A percentile compares a stretch with the other conserved stretches of the same genome.
These are phyloP conservation scores for Skeletonema costatum DNA, from an alignment of 108 stramenopile genomes.

Conservation along the genomic window DNA sequence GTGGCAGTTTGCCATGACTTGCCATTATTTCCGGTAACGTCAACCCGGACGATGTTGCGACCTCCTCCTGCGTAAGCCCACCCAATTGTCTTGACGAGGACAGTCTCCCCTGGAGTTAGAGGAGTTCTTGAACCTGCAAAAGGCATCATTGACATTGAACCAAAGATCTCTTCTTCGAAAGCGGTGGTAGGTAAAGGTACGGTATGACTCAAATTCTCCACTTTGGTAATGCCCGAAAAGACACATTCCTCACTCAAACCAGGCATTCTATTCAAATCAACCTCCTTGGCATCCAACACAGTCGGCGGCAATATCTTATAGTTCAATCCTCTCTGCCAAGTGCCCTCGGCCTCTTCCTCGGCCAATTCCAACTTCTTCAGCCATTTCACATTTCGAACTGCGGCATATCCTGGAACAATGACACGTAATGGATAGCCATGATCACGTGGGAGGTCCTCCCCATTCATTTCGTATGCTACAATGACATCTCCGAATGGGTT, in stretches of 20 bases:
- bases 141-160: conserved; percentile 15
- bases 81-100: conserved; percentile 62
- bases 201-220: conserved; percentile 21
- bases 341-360: conserved; percentile 67
- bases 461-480: conserved; percentile 98
- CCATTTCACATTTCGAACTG: conserved; percentile 87
- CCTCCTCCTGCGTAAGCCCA: conserved; percentile 90
- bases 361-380: conserved; percentile 69
- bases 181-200: background rate
- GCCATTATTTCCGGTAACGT: conserved; percentile 76
- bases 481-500: conserved; percentile 91
- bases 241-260: conserved; percentile 71
- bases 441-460: conserved; percentile 84
- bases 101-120: conserved; percentile 55
- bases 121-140: background rate
- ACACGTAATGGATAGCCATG: conserved; percentile 95
- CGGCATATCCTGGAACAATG: conserved; percentile 95
- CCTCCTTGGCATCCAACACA: conserved; percentile 67
- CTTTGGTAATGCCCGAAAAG: conserved; percentile 78
- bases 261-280: conserved; percentile 76
- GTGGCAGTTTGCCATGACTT: conserved; percentile 69
- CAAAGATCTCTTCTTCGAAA: conserved; percentile 14
- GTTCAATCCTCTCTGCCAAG: conserved; percentile 87
- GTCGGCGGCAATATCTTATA: conserved; percentile 85
- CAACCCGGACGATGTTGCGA: conserved; percentile 87